These are phyloP conservation scores for Sphaerulina vaccinii DNA, from an alignment of 2,329 filamentous ascomycete genomes.

Conservation along the genomic window DNA sequence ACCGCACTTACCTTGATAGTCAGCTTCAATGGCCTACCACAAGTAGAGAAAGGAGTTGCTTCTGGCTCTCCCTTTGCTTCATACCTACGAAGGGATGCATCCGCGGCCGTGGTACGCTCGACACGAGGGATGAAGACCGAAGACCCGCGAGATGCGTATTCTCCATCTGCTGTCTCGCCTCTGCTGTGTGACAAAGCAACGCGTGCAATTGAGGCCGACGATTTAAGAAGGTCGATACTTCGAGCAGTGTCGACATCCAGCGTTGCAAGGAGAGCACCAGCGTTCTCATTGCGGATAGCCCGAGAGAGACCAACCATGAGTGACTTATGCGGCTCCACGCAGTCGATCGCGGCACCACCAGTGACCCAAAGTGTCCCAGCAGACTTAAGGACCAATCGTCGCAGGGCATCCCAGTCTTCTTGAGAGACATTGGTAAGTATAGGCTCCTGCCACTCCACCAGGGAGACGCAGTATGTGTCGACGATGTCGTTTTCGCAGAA, in stretches of 20 bases:
- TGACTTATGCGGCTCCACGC: background rate
- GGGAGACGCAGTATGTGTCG: conserved; percentile 14
- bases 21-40: conserved; percentile 11
- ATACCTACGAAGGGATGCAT: conserved; percentile 13
- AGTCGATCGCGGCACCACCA: conserved; percentile 11
- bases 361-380: conserved; percentile 15
- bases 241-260: conserved; percentile 15
- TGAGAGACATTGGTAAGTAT: conserved; percentile 6
- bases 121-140: conserved; percentile 17
- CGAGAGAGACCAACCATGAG: conserved; percentile 18
- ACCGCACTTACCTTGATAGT: no score
- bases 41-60: background rate
- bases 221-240: background rate
- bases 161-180: conserved; percentile 9
- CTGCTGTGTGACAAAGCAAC: conserved; percentile 7
- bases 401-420: conserved; percentile 4
- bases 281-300: conserved; percentile 22
- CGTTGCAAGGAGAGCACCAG: conserved; percentile 9
- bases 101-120: conserved; percentile 12
- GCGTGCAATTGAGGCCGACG: conserved; percentile 4
- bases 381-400: conserved; percentile 1
- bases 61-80: conserved; percentile 15
- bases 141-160: conserved; percentile 16
- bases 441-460: conserved; percentile 9
- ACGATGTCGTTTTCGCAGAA: conserved; percentile 5